Evolutionary conservation across 2,329 filamentous ascomycete genomes (phyloP).

Genomic region (Emergomyces pasteurianus): DNA sequence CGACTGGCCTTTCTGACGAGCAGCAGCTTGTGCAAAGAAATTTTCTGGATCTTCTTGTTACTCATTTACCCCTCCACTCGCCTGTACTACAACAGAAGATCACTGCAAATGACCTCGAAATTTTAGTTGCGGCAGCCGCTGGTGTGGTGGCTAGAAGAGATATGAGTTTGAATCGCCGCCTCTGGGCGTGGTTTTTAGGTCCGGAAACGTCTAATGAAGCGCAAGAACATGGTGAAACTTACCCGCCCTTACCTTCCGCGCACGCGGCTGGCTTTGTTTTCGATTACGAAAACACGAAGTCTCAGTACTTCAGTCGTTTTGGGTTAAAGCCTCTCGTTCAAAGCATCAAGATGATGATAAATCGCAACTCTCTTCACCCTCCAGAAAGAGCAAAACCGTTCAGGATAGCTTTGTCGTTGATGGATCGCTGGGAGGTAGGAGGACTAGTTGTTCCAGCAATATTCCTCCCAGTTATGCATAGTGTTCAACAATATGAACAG

Average conservation of each 20-base stretch:
- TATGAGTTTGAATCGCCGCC: constrained; percentile 86
- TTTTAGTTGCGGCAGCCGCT: constrained; percentile 70
- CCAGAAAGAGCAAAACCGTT: constrained; percentile 71
- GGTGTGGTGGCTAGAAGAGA: constrained; percentile 80
- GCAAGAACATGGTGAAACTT: constrained; percentile 25
- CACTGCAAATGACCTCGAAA: constrained; percentile 62
- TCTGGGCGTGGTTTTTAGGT: constrained; percentile 95
- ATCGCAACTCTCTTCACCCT: constrained; percentile 41
- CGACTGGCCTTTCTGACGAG: constrained; percentile 74
- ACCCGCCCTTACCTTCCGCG: constrained; percentile 18
- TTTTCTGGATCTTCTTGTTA: constrained; percentile 84
- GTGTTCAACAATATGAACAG: constrained; percentile 61
- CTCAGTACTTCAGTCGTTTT: constrained; percentile 71
- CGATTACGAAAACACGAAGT: constrained; percentile 44
- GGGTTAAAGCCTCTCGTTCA: constrained; percentile 63
- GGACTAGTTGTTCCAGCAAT: constrained; percentile 77
- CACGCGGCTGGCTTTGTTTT: constrained; percentile 19
- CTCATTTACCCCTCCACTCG: constrained; percentile 76
- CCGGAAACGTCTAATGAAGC: constrained; percentile 45
- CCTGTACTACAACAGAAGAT: constrained; percentile 65
- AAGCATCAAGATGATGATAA: constrained; percentile 67
- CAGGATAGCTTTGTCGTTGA: constrained; percentile 82
- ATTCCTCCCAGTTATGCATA: constrained; percentile 75
- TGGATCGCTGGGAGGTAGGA: constrained; percentile 98
- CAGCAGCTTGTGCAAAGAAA: constrained; percentile 88